These are phyloP conservation scores for Podosphaera fusca DNA, from an alignment of 2,329 filamentous ascomycete genomes.

Conservation along the genomic window DNA sequence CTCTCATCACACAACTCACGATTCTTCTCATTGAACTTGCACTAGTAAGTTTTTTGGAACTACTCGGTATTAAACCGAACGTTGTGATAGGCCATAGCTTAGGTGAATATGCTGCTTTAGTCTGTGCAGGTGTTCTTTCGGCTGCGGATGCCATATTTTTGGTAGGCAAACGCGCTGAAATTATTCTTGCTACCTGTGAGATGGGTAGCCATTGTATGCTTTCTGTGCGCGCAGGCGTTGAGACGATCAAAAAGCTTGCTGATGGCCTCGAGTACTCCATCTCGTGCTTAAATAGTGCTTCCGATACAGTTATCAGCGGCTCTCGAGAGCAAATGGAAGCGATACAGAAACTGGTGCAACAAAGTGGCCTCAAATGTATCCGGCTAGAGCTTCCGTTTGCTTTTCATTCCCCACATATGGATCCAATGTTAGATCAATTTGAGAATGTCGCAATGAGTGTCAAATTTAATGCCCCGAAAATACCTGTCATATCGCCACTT, in stretches of 20 bases:
- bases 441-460: constrained; percentile 29
- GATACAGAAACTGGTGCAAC: constrained; percentile 24
- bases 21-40: constrained; percentile 32
- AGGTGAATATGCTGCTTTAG: constrained; percentile 51
- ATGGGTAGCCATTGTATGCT: constrained; percentile 6
- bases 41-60: constrained; percentile 29
- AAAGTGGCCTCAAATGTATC: constrained; percentile 33
- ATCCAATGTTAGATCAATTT: constrained; percentile 37
- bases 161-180: constrained; percentile 38
- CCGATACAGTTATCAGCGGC: constrained; percentile 50
- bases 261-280: constrained; percentile 11
- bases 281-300: constrained; percentile 55
- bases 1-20: constrained; percentile 28
- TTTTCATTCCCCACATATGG: constrained; percentile 42
- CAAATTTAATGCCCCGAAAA: constrained; percentile 4
- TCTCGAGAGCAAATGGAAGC: constrained; percentile 29
- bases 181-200: constrained; percentile 5
- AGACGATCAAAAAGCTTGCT: constrained; percentile 19
- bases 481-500: constrained; percentile 46
- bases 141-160: constrained; percentile 49
- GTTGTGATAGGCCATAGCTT: constrained; percentile 39
- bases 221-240: constrained; percentile 24
- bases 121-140: constrained; percentile 47
- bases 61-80: constrained; percentile 30
- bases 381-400: constrained; percentile 43